A percentile compares a stretch with the other conserved stretches of the same genome.
Evolutionary conservation across 176 grass and related monocot genomes (phyloP).

Genomic region (Zea luxurians): DNA sequence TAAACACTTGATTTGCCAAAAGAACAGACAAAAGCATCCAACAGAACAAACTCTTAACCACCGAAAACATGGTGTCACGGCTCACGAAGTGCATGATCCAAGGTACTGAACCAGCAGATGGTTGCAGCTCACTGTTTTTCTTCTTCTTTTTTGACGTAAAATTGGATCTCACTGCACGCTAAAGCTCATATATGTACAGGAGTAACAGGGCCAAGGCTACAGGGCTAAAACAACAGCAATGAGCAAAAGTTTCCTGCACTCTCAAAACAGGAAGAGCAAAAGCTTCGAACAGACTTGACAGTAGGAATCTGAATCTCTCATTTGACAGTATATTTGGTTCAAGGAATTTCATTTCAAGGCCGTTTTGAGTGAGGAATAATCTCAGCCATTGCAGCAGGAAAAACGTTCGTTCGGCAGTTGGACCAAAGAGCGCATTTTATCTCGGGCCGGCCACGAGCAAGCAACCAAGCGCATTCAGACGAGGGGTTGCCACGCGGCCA

Average conservation of each 20-base stretch:
- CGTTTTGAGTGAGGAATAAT: neutral
- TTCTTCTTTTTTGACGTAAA: too few relatives aligned
- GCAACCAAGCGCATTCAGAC: neutral
- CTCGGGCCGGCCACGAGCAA: neutral
- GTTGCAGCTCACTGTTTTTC: neutral
- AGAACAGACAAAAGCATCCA: neutral
- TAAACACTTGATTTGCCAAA: slow-evolving; percentile 13
- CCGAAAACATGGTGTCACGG: neutral
- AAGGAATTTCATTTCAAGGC: neutral
- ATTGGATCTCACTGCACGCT: neutral
- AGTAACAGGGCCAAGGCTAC: neutral
- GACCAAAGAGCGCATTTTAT: neutral
- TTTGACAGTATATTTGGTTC: neutral
- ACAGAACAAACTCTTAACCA: neutral
- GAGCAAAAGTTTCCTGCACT: neutral
- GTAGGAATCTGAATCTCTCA: neutral
- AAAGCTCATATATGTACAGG: neutral
- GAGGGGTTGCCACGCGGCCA: slow-evolving; percentile 29
- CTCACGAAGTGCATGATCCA: neutral
- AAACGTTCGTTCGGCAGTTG: neutral
- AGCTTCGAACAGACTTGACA: neutral
- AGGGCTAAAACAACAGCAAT: slow-evolving; percentile 20
- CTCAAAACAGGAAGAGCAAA: neutral
- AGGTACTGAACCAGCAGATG: neutral
- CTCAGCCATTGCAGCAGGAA: neutral